Evolutionary conservation across 176 grass and related monocot species (phyloP).

Genomic region (Puccinellia tenuiflora): DNA sequence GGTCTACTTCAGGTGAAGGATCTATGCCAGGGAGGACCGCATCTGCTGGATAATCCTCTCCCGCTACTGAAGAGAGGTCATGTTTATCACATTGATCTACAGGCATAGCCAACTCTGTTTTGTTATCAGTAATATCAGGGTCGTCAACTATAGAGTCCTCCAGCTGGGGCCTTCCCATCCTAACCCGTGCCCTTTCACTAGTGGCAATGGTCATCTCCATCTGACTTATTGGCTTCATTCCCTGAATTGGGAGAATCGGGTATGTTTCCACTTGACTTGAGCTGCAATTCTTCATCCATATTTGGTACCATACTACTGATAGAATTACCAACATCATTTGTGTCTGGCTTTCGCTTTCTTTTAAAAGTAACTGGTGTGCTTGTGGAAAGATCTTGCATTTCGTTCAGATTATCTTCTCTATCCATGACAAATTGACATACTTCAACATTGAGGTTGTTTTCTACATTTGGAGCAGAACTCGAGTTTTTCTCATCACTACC

Average conservation of each 20-base stretch:
- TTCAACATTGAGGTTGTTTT: constrained; percentile 32
- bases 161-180: constrained; percentile 60
- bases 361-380: constrained; percentile 46
- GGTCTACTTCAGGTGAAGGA: constrained; percentile 28
- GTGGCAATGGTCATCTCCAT: constrained; percentile 92
- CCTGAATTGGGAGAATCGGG: constrained; percentile 49
- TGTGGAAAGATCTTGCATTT: constrained; percentile 38
- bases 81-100: constrained; percentile 27
- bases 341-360: constrained; percentile 57
- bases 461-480: constrained; percentile 9
- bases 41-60: constrained; percentile 25
- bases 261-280: constrained; percentile 29
- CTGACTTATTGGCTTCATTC: constrained; percentile 66
- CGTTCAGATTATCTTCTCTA: constrained; percentile 46
- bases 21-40: not conserved
- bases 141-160: constrained; percentile 36
- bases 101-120: constrained; percentile 21
- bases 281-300: constrained; percentile 27
- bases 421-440: constrained; percentile 33
- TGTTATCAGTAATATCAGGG: constrained; percentile 18
- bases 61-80: not conserved
- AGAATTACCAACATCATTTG: constrained; percentile 37
- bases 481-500: constrained; percentile 21
- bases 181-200: constrained; percentile 92
- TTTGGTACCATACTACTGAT: constrained; percentile 5